Conservation (phyloP, 192 early-diverging fungal genomes). For the Podila horticola region DNA sequence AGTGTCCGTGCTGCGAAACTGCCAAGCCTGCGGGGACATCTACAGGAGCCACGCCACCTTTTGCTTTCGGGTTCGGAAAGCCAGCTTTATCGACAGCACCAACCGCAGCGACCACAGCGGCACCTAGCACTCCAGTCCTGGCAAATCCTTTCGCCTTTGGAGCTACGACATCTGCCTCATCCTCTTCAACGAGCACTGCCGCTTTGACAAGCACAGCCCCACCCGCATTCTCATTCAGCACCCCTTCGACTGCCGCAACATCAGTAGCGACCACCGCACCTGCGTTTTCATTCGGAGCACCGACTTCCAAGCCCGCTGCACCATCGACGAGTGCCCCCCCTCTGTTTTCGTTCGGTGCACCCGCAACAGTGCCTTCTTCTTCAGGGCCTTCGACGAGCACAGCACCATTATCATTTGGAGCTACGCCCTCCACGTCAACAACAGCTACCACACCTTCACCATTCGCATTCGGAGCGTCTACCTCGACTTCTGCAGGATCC, state of each 20-base stretch:
- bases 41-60: too few species aligned
- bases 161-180: not conserved
- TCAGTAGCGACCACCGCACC: not conserved
- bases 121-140: not conserved
- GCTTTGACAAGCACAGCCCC: not conserved
- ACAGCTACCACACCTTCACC: not conserved
- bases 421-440: not conserved
- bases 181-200: not conserved
- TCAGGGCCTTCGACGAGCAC: not conserved
- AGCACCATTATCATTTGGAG: not conserved
- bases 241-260: not conserved
- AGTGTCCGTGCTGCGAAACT: constrained; percentile 36
- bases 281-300: not conserved
- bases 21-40: constrained; percentile 4
- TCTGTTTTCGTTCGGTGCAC: not conserved
- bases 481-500: not conserved
- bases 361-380: not conserved
- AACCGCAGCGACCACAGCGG: not conserved
- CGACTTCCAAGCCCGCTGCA: not conserved
- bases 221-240: not conserved
- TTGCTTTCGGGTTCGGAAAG: too few species aligned
- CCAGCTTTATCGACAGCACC: not conserved
- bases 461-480: not conserved
- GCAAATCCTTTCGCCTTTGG: not conserved
- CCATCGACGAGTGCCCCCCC: not conserved